Evolutionary conservation across 73 alveolate species (phyloP), one percentile per base, ranked within the genome.

Genomic region (Tetrahymena borealis): DNA sequence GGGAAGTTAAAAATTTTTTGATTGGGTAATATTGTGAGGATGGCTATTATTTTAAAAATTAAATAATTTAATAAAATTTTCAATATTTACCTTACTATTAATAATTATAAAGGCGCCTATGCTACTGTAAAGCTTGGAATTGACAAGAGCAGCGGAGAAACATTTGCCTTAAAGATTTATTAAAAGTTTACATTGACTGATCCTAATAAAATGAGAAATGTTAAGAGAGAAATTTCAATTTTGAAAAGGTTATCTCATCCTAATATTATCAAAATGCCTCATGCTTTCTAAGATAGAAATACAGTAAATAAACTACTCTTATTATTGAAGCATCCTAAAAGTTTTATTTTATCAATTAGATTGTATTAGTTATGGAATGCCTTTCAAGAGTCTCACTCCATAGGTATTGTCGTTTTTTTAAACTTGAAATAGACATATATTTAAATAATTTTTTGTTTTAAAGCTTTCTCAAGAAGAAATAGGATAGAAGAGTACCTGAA

Each of bases 151-250:
- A 39, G 98, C 37, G 97, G 96, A 93, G 93, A 93, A 33, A 94
- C 92, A 43, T 97, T 93, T 92, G 99, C 99, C 32, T 96, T 98
- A 91, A 98, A 98, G 95, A 97, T 98, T 42, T 98, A 98, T 95
- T 98, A 98, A 78, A 98, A 96, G 91, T 94, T 91, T 40, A 98
- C 97, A 94, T 94, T 98, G 42, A 96, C 94, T 94, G 99, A 98
- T 85, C 78, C 92, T 20, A 94, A 97, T 24, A 98, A 98, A 95
- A 98, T 95, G 96, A 97, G 96, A 91, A 97, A 98, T 41, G 99
- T 98, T 31, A 91, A 95, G 90, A 93, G 99, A 91, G 99, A 98
- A 93, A 96, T 98, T 28, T 94, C 96, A 60, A 94, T 97, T 40
- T 90, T 98, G 95, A 98, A 97, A 95, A 96, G 97, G 91, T 79